Evolutionary conservation across 2,329 filamentous ascomycete genomes (phyloP), one percentile per base, ranked within the genome.

Genomic region (Talaromyces sp.): DNA sequence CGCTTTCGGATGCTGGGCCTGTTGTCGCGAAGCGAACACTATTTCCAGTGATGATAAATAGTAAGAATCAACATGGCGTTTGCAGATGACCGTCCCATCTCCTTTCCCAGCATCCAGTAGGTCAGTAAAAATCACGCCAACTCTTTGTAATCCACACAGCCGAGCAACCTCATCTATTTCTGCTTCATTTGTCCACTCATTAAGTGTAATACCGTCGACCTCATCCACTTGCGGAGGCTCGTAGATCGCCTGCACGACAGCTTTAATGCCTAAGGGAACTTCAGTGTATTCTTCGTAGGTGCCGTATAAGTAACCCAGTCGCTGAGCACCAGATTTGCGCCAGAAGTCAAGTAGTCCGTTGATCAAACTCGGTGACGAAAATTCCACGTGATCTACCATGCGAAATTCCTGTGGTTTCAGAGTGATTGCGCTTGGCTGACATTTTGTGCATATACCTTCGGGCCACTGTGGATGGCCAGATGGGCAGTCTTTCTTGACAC

Each of bases 331-430:
- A 1, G 91, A 93, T 69, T 87, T 89, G 70, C 96, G 86, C 94
- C 95, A 99, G 66, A 94, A 91, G 73, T 97, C 89, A 69, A 99
- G 87, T 64, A 98, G 88, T n/a, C 86, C 87, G 75, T 99, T 91
- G 71, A 98, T 91, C 39, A 98, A 86, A 62, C 88, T 85, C 3
- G 92, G 89, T 1, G 91, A 89, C 1, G 94, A 89, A 75, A 99
- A 98, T 78, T 99, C 96, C 68, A 99, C 95, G 76, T 99, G 95
- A 73, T 99, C 95, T 3, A 99, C 93, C 91, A 95, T 97, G 61
- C 95, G 92, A 77, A 94, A 99, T 22, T 90, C 85, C 77, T 99
- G 95, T 5, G 93, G 92, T 74, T 98, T 93, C 62, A 99, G 82
- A 11, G 92, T 97, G 74, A 99, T 99, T 64, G 95, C 94, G 69